Evolutionary conservation across 345 rosid genomes (phyloP).

Genomic region (Lumnitzera racemosa): DNA sequence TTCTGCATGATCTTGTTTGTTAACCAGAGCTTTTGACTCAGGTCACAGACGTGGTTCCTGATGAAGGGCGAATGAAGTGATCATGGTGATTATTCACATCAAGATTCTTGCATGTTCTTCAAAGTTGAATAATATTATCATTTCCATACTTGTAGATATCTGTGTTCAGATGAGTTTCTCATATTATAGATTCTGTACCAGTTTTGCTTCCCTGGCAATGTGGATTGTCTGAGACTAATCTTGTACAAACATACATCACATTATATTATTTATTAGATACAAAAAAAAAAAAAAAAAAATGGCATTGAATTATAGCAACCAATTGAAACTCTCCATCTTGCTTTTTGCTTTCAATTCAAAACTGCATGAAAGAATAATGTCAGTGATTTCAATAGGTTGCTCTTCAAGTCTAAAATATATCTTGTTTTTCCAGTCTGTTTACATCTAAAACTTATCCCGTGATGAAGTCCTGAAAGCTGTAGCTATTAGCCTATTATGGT

Average conservation of each 20-base stretch:
- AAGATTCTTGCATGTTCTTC: constrained; percentile 15
- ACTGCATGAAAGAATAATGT: too few species aligned
- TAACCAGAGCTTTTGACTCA: constrained; percentile 29
- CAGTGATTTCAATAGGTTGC: too few species aligned
- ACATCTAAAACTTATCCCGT: too few species aligned
- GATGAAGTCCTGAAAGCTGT: too few species aligned
- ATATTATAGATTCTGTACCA: constrained; percentile 31
- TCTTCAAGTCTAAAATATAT: too few species aligned
- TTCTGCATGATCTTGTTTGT: constrained; percentile 4
- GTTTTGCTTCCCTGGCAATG: too few species aligned
- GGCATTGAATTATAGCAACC: constrained; percentile 1
- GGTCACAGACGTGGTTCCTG: constrained; percentile 28
- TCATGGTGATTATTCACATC: constrained; percentile 19
- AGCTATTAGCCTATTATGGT: too few species aligned
- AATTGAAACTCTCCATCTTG: not conserved
- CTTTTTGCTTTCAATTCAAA: too few species aligned
- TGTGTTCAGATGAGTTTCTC: constrained; percentile 54
- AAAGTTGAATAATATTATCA: constrained; percentile 24
- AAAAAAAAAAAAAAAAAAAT: not conserved
- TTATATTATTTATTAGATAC: not conserved
- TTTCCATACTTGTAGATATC: constrained; percentile 32
- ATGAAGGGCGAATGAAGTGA: constrained; percentile 15
- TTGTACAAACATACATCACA: constrained; percentile 5
- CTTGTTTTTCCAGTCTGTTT: too few species aligned
- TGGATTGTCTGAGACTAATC: not conserved